Base-by-base conservation (phyloP, 768 basidiomycete species). In the Suillus tomentosus region DNA sequence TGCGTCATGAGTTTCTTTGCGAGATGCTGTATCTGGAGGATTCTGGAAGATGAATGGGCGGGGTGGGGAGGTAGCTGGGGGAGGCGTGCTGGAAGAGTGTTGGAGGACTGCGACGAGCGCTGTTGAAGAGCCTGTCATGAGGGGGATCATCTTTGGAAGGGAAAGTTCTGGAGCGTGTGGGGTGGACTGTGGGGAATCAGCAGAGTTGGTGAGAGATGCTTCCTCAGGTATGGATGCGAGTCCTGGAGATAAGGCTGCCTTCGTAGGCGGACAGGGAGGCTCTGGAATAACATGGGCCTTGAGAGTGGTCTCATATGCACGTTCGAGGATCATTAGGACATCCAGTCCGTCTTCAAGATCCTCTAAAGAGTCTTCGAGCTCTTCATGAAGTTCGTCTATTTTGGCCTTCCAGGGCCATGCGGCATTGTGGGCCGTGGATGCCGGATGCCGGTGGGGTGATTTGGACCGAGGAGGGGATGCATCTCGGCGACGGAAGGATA, bases 331-430 rank as follows among this genome's bases (percentile, higher is more conserved):
- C 71, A 83, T 81, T 15, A 91, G 80, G 14, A 91, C 81, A 69
- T 91, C 87, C 48, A 91, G 78, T 15, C 87, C 88, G n/a, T 90
- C 88, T 43, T 82, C 83, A 14, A 90, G 82, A 14, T 90, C 88
- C 63, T 86, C 84, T n/a, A 89, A 65, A 17, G 78, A 77, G 55
- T 81, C 79, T 61, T 78, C 73, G 14, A 82, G 72, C 54, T 82
- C 71, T 14, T 74, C 73, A 22, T 79, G 76, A 15, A 86, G 77
- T n/a, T 85, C 80, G 17, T 77, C 84, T 68, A 75, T 58, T 27
- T 76, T 72, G 1, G 66, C 60, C 36, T 67, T 71, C 75, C 74
- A 76, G 1, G 71, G 68, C 76, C 77, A 77, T 15, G 66, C 60
- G 17, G 68, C 61, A n/a, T 70, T 69, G 34, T 73, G 65, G 45